Conservation (phyloP, 1,284 basidiomycete genomes). For the Tilletiopsis washingtonensis region DNA sequence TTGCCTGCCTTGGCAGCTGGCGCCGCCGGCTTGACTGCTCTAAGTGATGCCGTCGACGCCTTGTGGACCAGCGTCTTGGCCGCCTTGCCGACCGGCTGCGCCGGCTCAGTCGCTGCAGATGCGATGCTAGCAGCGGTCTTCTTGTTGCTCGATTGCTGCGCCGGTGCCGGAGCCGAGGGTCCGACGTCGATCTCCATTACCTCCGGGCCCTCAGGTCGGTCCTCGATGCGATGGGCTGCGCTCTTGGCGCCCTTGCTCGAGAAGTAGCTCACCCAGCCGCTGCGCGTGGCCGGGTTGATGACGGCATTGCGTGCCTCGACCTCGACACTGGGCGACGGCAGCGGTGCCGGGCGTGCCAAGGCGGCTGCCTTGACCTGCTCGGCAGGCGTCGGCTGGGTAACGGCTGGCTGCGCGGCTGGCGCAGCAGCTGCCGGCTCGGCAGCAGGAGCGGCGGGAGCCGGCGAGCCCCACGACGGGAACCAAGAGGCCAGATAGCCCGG, state of each 20-base stretch:
- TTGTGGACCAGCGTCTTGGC: not conserved
- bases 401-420: not conserved
- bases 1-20: not conserved
- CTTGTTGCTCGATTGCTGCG: no score
- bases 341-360: constrained; percentile 16
- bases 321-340: not conserved
- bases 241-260: constrained; percentile 21
- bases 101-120: no score
- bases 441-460: not conserved
- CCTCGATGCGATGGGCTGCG: not conserved
- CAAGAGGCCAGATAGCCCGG: no score
- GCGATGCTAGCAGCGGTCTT: no score
- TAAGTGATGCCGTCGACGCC: not conserved
- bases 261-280: constrained; percentile 37
- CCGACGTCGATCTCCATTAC: constrained; percentile 31
- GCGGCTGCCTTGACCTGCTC: constrained; percentile 42
- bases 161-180: no score
- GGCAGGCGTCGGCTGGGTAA: constrained; percentile 19
- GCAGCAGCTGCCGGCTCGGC: not conserved
- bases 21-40: not conserved
- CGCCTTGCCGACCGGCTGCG: not conserved
- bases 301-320: constrained; percentile 24
- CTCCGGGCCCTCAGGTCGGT: constrained; percentile 20
- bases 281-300: constrained; percentile 26
- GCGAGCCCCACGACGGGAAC: no score